Evolutionary conservation across 2,329 filamentous ascomycete genomes (phyloP).

Genomic region (Pseudocercospora eumusae): DNA sequence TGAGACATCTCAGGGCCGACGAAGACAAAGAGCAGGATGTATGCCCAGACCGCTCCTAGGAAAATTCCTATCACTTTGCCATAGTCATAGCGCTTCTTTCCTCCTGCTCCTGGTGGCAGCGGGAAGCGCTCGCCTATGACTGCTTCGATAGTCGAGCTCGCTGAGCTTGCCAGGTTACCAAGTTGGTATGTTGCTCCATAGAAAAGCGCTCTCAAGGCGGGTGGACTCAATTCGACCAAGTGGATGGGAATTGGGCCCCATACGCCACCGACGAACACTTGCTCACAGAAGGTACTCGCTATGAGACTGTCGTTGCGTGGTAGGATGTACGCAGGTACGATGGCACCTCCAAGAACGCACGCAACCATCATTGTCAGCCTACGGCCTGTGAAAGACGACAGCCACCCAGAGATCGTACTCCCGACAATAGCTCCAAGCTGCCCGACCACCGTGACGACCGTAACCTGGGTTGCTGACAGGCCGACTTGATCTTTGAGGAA

Average conservation of each 20-base stretch:
- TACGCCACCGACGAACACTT: conserved; percentile 44
- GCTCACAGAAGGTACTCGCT: conserved; percentile 42
- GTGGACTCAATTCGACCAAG: conserved; percentile 42
- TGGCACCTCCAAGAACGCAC: conserved; percentile 40
- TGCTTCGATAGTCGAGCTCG: conserved; percentile 43
- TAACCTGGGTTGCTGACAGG: conserved; percentile 36
- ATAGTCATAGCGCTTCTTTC: conserved; percentile 43
- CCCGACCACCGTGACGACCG: conserved; percentile 41
- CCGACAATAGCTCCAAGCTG: conserved; percentile 42
- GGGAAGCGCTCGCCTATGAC: conserved; percentile 43
- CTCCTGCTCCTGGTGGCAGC: conserved; percentile 33
- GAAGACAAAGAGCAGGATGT: conserved; percentile 41
- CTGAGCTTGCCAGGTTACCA: conserved; percentile 43
- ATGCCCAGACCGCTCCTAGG: conserved; percentile 30
- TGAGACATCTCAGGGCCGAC: conserved; percentile 37
- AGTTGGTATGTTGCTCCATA: conserved; percentile 45
- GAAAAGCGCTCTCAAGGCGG: conserved; percentile 40
- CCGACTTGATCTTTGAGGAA: conserved; percentile 44
- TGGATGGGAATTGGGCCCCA: conserved; percentile 46
- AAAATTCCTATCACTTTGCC: conserved; percentile 42
- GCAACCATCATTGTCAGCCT: conserved; percentile 43
- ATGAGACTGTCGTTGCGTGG: conserved; percentile 38
- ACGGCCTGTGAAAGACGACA: conserved; percentile 42
- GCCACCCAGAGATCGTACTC: conserved; percentile 42
- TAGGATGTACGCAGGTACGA: conserved; percentile 42